Percentiles rank a stretch among this genome's conserved stretches.
Conservation (phyloP, 495 filamentous ascomycete genomes). For the Oleoguttula mirabilis region DNA sequence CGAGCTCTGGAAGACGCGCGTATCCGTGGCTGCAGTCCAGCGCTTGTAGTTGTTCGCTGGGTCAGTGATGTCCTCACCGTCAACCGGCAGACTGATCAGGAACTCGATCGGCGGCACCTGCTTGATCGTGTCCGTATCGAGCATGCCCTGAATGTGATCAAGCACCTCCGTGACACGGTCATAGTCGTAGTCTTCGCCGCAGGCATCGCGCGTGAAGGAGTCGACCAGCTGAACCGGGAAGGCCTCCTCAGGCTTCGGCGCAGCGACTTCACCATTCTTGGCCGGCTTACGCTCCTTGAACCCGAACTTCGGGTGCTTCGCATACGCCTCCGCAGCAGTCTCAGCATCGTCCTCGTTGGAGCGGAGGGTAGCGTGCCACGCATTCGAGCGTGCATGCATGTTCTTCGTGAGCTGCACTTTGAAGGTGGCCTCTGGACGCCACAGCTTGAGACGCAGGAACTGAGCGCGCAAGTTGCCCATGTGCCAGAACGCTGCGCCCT, state of each 20-base stretch:
- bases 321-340: neutral
- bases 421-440: conserved; percentile 17
- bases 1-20: no score
- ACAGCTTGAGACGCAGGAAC: conserved; percentile 11
- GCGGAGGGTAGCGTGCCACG: conserved; percentile 3
- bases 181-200: conserved; percentile 1
- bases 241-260: conserved; percentile 4
- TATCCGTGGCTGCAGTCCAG: conserved; percentile 3
- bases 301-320: neutral
- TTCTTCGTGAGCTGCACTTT: conserved; percentile 8
- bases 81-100: conserved; percentile 5
- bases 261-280: conserved; percentile 2
- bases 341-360: neutral
- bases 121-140: neutral
- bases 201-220: neutral
- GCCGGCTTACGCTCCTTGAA: neutral
- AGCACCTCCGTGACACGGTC: conserved; percentile 5
- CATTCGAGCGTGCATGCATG: neutral
- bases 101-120: conserved; percentile 21
- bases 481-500: neutral
- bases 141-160: neutral
- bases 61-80: conserved; percentile 6
- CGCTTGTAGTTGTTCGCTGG: conserved; percentile 10
- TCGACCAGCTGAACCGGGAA: conserved; percentile 4
- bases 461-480: conserved; percentile 6